A percentile compares a stretch with the other conserved stretches of the same genome.
These are phyloP conservation scores for Erodium maritimum DNA, from an alignment of 345 rosid species.

Conservation along the genomic window DNA sequence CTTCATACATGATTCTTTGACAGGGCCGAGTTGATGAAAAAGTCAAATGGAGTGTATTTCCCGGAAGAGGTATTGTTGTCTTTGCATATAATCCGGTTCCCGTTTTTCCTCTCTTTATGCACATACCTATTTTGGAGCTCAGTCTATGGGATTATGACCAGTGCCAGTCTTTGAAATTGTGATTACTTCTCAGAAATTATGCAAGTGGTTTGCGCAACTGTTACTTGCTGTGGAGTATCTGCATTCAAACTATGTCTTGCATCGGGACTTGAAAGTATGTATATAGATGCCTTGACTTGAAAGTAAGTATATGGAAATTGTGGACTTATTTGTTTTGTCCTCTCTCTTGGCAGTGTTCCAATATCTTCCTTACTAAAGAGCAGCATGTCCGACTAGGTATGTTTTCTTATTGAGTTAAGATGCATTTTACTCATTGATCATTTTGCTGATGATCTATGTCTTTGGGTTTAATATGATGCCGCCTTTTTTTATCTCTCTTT, in stretches of 20 bases:
- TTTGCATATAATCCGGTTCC: not conserved
- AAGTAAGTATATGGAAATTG: constrained; percentile 3
- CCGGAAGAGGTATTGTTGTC: constrained; percentile 66
- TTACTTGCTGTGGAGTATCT: constrained; percentile 88
- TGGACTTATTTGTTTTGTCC: constrained; percentile 20
- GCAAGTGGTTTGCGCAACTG: constrained; percentile 95
- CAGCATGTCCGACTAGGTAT: constrained; percentile 89
- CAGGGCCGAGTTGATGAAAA: constrained; percentile 97
- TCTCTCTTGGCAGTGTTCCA: constrained; percentile 64
- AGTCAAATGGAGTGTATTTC: constrained; percentile 70
- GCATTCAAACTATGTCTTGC: constrained; percentile 90
- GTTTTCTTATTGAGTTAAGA: constrained; percentile 13
- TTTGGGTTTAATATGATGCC: not conserved
- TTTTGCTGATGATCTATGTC: not conserved
- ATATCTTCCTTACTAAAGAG: constrained; percentile 93
- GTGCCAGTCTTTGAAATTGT: not conserved
- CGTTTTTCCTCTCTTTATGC: not conserved
- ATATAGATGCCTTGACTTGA: constrained; percentile 4
- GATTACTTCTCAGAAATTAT: constrained; percentile 52
- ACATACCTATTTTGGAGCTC: not conserved
- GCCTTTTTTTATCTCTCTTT: constrained; percentile 11
- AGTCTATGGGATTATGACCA: constrained; percentile 10
- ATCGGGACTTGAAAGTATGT: constrained; percentile 85
- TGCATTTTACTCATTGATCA: not conserved
- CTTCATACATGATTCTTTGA: constrained; percentile 4